A percentile compares a stretch with the other conserved stretches of the same genome.
phyloP scores from a whole-genome alignment of 164 flowering plant genomes.

The Cinnamomum micranthum region DNA sequence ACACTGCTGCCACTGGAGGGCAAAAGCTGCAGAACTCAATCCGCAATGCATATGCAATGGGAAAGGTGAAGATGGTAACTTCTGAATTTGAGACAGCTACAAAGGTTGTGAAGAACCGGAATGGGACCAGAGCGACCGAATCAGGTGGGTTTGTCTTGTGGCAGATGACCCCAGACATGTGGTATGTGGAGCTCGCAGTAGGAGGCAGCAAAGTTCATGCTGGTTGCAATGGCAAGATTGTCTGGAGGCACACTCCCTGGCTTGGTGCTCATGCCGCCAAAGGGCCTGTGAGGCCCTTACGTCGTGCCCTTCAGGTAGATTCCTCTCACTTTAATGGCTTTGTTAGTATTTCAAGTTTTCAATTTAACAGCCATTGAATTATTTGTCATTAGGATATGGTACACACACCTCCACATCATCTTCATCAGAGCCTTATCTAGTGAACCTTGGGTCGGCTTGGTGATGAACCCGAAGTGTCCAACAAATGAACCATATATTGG shows the following conservation, averaged over 20 bases:
- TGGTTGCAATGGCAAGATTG: constrained; percentile 65
- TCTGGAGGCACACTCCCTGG: constrained; percentile 77
- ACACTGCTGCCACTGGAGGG: constrained; percentile 63
- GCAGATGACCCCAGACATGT: constrained; percentile 74
- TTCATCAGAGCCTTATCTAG: no score
- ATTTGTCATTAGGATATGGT: no score
- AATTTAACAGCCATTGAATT: no score
- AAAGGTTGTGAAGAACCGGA: constrained; percentile 48
- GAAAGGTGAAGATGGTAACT: constrained; percentile 63
- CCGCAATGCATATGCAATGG: constrained; percentile 63
- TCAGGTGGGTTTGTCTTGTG: constrained; percentile 64
- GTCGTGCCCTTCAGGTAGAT: constrained; percentile 69
- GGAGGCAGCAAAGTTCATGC: constrained; percentile 75
- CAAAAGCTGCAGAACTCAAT: constrained; percentile 48
- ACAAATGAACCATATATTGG: background rate
- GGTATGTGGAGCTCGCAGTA: constrained; percentile 68
- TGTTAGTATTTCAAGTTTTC: background rate
- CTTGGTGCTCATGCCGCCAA: constrained; percentile 72
- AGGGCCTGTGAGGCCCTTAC: constrained; percentile 70
- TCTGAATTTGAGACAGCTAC: constrained; percentile 61
- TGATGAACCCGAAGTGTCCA: no score
- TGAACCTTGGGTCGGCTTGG: no score
- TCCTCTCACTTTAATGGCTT: background rate
- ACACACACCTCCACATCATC: no score
- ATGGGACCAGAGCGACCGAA: constrained; percentile 46